These are phyloP conservation scores for Ulota crispa DNA, from an alignment of 225 moss, liverwort and hornwort genomes.

Conservation along the genomic window DNA sequence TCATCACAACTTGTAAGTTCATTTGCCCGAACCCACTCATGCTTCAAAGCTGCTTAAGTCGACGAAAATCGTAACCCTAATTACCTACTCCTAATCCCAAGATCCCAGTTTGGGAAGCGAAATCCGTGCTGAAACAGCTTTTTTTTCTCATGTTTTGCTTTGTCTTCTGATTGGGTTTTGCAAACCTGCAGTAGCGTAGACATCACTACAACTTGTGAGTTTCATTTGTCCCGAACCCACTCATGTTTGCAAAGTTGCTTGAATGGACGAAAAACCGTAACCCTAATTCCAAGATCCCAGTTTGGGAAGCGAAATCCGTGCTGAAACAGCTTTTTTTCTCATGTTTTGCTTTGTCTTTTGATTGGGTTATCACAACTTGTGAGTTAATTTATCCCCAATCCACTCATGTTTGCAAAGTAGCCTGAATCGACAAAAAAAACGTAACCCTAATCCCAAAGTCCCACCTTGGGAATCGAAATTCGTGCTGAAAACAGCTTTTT, in stretches of 20 bases:
- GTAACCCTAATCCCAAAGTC: neutral
- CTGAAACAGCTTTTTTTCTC: neutral
- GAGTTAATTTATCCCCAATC: neutral
- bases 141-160: neutral
- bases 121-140: neutral
- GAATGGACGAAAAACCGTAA: neutral
- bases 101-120: neutral
- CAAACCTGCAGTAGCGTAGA: neutral
- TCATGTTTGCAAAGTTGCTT: neutral
- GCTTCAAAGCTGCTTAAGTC: neutral
- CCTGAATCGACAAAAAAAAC: neutral
- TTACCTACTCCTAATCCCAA: neutral
- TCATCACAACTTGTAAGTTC: neutral
- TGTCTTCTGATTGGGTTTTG: neutral
- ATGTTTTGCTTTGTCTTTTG: slow-evolving; percentile 6
- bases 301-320: neutral
- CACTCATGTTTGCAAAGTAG: slow-evolving; percentile 1
- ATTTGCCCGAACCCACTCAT: neutral
- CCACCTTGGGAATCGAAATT: neutral
- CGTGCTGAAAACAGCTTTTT: no score
- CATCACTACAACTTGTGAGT: neutral
- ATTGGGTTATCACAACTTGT: neutral
- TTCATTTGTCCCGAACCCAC: neutral
- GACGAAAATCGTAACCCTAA: neutral
- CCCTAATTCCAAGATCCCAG: neutral